Evolutionary conservation across 352 stramenopile species (phyloP).

Genomic region (Labyrinthula sp.): DNA sequence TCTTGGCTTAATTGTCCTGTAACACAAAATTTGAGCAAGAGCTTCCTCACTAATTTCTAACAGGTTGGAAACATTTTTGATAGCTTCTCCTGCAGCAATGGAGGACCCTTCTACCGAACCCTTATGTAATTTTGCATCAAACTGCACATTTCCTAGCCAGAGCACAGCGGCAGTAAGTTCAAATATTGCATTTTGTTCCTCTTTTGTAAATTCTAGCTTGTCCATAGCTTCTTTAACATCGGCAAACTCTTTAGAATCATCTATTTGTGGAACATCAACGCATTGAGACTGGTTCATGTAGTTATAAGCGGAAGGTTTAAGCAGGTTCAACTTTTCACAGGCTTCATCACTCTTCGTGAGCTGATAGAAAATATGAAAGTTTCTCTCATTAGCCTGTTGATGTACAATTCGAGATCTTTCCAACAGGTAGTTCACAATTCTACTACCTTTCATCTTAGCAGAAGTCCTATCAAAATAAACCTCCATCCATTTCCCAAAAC

Average conservation of each 20-base stretch:
- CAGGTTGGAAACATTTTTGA: constrained; percentile 7
- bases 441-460: constrained; percentile 43
- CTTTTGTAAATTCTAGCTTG: constrained; percentile 14
- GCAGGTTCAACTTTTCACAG: not conserved
- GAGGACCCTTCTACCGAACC: constrained; percentile 6
- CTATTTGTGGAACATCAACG: not conserved
- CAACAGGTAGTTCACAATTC: constrained; percentile 63
- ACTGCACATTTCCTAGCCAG: constrained; percentile 9
- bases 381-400: constrained; percentile 54
- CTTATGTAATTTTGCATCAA: constrained; percentile 5
- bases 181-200: constrained; percentile 9
- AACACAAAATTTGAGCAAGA: constrained; percentile 1
- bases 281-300: not conserved
- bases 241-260: constrained; percentile 7
- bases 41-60: not conserved
- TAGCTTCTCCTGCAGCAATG: not conserved
- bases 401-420: constrained; percentile 60
- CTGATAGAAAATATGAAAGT: constrained; percentile 70
- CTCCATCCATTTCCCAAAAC: constrained; percentile 89
- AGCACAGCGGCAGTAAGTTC: constrained; percentile 9
- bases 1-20: constrained; percentile 5
- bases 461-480: constrained; percentile 61
- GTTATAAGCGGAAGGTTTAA: not conserved
- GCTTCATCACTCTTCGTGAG: constrained; percentile 36
- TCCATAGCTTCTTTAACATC: constrained; percentile 7